A percentile compares a stretch with the other conserved stretches of the same genome.
Conservation (phyloP, 495 filamentous ascomycete species). For the Ramalina intermedia region DNA sequence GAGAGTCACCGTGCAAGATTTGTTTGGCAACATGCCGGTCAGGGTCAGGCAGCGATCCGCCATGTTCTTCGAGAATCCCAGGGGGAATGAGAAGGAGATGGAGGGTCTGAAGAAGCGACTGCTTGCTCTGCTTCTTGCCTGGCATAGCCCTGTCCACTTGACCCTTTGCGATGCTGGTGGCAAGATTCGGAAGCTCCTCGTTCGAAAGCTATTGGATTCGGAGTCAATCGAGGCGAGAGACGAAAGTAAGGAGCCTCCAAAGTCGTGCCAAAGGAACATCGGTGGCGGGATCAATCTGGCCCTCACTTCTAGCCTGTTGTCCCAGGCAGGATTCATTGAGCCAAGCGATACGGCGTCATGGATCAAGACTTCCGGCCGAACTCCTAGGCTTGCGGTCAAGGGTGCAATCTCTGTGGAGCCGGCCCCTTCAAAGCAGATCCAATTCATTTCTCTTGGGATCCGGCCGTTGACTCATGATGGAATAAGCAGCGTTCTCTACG, state of each 20-base stretch:
- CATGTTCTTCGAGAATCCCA: constrained; percentile 25
- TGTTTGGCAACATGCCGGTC: constrained; percentile 94
- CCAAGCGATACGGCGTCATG: constrained; percentile 37
- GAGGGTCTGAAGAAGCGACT: constrained; percentile 44
- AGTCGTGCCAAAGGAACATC: too few species aligned
- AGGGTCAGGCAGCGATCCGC: constrained; percentile 70
- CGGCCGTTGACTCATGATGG: constrained; percentile 37
- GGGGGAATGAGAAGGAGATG: constrained; percentile 56
- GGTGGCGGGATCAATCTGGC: too few species aligned
- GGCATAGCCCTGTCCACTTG: constrained; percentile 32
- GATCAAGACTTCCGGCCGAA: constrained; percentile 53
- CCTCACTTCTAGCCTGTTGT: constrained; percentile 37
- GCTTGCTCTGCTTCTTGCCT: constrained; percentile 53
- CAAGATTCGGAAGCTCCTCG: constrained; percentile 8
- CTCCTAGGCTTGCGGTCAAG: constrained; percentile 40
- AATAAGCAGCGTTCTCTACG: constrained; percentile 53
- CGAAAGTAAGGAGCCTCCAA: too few species aligned
- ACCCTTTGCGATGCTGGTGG: constrained; percentile 26
- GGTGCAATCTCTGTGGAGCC: constrained; percentile 60
- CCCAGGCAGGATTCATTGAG: constrained; percentile 49
- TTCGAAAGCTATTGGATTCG: constrained; percentile 3
- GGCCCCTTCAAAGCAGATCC: constrained; percentile 51
- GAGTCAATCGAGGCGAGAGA: too few species aligned
- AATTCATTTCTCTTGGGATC: constrained; percentile 68
- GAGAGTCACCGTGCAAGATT: constrained; percentile 61